Percentiles rank a stretch among this genome's conserved stretches.
These are phyloP conservation scores for Yarrowia alimentaria DNA, from an alignment of 805 yeast species.

Conservation along the genomic window DNA sequence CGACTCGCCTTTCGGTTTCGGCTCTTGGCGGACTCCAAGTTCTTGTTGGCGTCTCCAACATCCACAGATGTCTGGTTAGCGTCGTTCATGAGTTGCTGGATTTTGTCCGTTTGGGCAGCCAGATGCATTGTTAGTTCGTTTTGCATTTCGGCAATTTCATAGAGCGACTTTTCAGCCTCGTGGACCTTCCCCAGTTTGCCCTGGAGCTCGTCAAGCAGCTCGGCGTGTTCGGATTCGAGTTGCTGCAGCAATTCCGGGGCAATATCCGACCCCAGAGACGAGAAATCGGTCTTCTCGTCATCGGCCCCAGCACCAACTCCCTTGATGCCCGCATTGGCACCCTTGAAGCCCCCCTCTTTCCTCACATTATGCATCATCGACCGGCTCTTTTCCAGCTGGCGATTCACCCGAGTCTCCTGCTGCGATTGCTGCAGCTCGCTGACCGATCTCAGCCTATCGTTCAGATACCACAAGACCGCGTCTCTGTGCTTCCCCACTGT, in stretches of 20 bases:
- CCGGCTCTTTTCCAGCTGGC: too few relatives aligned
- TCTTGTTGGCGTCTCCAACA: slow-evolving; percentile 67
- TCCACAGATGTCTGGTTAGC: slow-evolving; percentile 67
- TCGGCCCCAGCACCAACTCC: too few relatives aligned
- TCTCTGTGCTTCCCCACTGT: slow-evolving; percentile 40
- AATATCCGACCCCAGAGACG: slow-evolving; percentile 22
- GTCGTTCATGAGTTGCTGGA: slow-evolving; percentile 59
- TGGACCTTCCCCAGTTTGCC: slow-evolving; percentile 41
- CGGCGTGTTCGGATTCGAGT: slow-evolving; percentile 41
- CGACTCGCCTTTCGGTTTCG: slow-evolving; percentile 62
- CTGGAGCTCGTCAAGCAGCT: slow-evolving; percentile 41
- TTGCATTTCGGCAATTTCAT: slow-evolving; percentile 72
- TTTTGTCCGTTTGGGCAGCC: slow-evolving; percentile 67
- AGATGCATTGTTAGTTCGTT: slow-evolving; percentile 72
- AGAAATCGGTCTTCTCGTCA: background rate
- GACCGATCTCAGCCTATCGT: slow-evolving; percentile 36
- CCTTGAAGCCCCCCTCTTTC: too few relatives aligned
- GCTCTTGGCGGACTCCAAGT: slow-evolving; percentile 64
- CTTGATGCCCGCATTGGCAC: too few relatives aligned
- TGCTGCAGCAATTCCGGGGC: slow-evolving; percentile 35
- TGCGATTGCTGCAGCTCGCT: slow-evolving; percentile 40
- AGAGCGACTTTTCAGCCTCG: slow-evolving; percentile 43
- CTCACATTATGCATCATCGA: too few relatives aligned
- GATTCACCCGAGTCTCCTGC: slow-evolving; percentile 41
- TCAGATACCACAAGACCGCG: slow-evolving; percentile 42